phyloP scores from a whole-genome alignment of 495 filamentous ascomycete species.

The Pseudevernia furfuracea region DNA sequence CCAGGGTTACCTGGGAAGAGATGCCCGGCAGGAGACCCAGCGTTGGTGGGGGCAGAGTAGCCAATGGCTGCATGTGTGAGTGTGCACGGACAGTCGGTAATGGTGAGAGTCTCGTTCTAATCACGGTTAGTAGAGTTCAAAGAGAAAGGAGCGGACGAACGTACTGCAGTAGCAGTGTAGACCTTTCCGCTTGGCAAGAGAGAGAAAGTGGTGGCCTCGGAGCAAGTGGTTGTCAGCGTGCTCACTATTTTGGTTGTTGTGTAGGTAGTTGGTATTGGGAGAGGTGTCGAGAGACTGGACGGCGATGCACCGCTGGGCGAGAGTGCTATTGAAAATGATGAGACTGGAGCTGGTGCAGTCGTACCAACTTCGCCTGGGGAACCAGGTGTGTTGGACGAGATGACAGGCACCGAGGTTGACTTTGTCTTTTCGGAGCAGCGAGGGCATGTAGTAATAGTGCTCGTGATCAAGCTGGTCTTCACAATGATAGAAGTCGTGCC shows the following conservation, averaged over 20 bases:
- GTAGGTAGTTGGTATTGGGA: background rate
- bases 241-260: background rate
- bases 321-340: background rate
- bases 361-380: background rate
- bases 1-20: background rate
- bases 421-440: background rate
- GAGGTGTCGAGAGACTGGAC: background rate
- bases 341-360: background rate
- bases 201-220: background rate
- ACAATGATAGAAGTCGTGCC: background rate
- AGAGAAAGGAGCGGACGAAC: background rate
- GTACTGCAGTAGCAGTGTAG: background rate
- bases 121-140: background rate
- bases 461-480: constrained; percentile 4
- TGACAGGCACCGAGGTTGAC: background rate
- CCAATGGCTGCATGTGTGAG: background rate
- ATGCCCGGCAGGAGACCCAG: background rate
- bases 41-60: background rate
- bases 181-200: background rate
- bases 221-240: background rate
- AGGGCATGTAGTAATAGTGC: constrained; percentile 15
- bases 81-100: background rate
- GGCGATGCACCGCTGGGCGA: background rate
- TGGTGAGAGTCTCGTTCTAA: background rate
- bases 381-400: background rate